Evolutionary conservation across 2,329 filamentous ascomycete genomes (phyloP), one percentile per base, ranked within the genome.

Genomic region (Pezicula carpinea): DNA sequence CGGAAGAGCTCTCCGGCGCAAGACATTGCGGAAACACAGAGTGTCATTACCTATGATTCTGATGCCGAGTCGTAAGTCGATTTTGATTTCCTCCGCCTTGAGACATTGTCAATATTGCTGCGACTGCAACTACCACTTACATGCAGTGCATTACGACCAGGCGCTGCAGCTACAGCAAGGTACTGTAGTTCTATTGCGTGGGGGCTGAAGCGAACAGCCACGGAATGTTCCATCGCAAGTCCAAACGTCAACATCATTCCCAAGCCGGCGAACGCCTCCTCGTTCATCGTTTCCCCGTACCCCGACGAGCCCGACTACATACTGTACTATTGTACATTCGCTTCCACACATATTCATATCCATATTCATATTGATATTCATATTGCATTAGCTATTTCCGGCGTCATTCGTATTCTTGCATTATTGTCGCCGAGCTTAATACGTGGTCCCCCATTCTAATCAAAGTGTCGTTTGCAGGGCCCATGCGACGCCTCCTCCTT

Each of bases 401-500:
- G 21, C 35, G 15, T 38, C 26, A 29, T 29, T 29, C 26, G 13
- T 29, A 29, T 29, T 29, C 10, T 29, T 29, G 26, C 26, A 29
- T 29, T 29, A 29, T 11, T 29, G 33, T 35, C 6, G 33, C 18
- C n/a, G 8, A 35, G 18, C n/a, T 19, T 29, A 29, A 29, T 29
- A 29, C 26, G 26, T 10, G 26, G 26, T 29, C 26, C 26, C 10
- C 26, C 33, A 35, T 40, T 36, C 45, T 47, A 42, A 47, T 31
- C n/a, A 29, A 19, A 31, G 15, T 39, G 18, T 32, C 31, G 6
- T 40, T 39, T 44, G 33, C 53, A 61, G 57, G 56, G 49, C 54
- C 55, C 55, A 61, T 48, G 55, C 64, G 41, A 67, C 68, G 54
- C 77, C 77, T 51, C 70, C 73, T 45, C 66, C 75, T 47, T 68